A percentile compares a stretch with the other conserved stretches of the same genome.
phyloP scores from a whole-genome alignment of 2,329 filamentous ascomycete species.

The Xylaria sp. region DNA sequence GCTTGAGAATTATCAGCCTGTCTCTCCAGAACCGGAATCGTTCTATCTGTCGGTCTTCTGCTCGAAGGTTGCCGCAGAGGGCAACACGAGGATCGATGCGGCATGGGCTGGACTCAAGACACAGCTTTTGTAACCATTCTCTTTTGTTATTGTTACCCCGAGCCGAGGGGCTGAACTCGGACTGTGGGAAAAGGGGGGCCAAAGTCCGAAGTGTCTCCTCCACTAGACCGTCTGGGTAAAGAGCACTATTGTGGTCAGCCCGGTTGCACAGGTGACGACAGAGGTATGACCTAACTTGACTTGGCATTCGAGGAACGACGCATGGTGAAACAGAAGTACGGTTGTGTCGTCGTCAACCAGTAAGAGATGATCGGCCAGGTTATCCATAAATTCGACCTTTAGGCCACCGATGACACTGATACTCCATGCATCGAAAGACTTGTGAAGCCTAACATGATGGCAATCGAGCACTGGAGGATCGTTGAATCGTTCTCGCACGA shows the following conservation, averaged over 20 bases:
- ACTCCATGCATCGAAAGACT: constrained; percentile 40
- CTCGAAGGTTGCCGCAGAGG: constrained; percentile 48
- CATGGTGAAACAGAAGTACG: constrained; percentile 54
- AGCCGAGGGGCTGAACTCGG: constrained; percentile 32
- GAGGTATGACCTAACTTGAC: constrained; percentile 27
- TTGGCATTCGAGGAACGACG: constrained; percentile 50
- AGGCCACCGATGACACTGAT: constrained; percentile 50
- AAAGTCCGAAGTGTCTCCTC: constrained; percentile 54
- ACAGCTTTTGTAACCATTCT: constrained; percentile 26
- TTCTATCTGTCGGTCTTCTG: constrained; percentile 50
- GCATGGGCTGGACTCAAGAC: neutral
- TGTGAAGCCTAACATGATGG: constrained; percentile 32
- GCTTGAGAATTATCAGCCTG: constrained; percentile 55
- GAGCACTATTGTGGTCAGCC: constrained; percentile 11
- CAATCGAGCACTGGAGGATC: constrained; percentile 12
- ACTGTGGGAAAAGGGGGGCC: constrained; percentile 49
- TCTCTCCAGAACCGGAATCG: constrained; percentile 56
- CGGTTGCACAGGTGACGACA: neutral
- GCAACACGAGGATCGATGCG: constrained; percentile 46
- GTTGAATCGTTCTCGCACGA: constrained; percentile 20
- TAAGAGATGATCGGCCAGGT: constrained; percentile 54
- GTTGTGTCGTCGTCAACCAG: constrained; percentile 51
- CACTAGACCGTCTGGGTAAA: constrained; percentile 48
- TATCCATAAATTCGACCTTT: constrained; percentile 50
- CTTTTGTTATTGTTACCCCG: constrained; percentile 37